Base-by-base conservation (phyloP, 2,329 filamentous ascomycete species). In the Onygena corvina region DNA sequence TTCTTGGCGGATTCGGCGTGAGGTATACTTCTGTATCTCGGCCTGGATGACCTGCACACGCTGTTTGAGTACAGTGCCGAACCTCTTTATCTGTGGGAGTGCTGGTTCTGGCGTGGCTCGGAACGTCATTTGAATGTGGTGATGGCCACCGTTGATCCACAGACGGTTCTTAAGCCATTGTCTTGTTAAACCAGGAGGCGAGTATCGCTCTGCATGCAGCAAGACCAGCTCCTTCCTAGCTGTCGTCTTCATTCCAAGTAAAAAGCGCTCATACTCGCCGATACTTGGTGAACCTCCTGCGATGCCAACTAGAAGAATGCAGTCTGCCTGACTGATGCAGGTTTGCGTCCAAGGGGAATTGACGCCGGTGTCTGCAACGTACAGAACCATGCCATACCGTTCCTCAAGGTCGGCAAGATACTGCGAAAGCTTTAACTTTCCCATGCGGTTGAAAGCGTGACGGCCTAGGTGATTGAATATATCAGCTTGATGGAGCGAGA, bases 271-370 rank as follows among this genome's bases (percentile, higher is more conserved):
- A 58, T 96, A 98, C 64, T 98, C 93, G 35, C 92, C 92, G 56
- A 96, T 92, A 38, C 78, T 82, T 0, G 92, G 84, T 2, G 89
- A 94, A 0, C 84, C 83, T 62, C 96, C 92, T 0, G 89, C 92
- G 11, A 96, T 70, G 0, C 88, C 92, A 23, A 98, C 87, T 6
- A 98, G 74, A 5, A 98, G 74, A 55, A 98, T 95, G 57, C 89
- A 95, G 66, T 98, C 92, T 1, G 92, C 92, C 66, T 98, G 92
- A 12, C 84, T 84, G 56, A 98, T 95, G 64, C 93, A 98, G 0
- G 92, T 96, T 61, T 95, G 88, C 0, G 93, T 98, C 92, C 92
- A 98, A 0, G 90, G 89, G 1, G 93, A 87, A 59, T 94, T 96
- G 59, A 96, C 92, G 53, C 82, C 94, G 3, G 93, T 98, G 65